Base-by-base conservation (phyloP, 2,329 filamentous ascomycete species). In the Eutypella sp. region DNA sequence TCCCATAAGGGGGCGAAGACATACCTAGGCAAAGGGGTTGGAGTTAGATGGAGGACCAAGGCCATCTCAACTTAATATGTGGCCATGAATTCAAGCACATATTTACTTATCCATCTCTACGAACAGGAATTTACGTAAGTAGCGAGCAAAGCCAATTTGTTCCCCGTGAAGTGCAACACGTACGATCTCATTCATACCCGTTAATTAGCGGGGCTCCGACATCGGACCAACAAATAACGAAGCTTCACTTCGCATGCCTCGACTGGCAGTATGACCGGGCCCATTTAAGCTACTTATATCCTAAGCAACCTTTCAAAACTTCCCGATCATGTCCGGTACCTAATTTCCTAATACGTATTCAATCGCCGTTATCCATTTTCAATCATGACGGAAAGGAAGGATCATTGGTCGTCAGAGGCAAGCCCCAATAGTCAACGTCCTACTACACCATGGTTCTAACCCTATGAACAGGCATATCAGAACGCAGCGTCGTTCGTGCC, bases 401-500 rank as follows among this genome's bases (percentile, higher is more conserved):
- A 72, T 38, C 61, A 66, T 38, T 72, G 69, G 68, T 66, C 67
- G 4, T 63, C 68, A 2, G 65, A 71, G 62, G 69, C 65, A 50
- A 36, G 49, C 23, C 9, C 2, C 33, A 25, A 27, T n/a, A n/a
- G n/a, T n/a, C n/a, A n/a, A n/a, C 7, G 16, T 23, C 16, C 33
- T 23, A 31, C 8, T 6, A 25, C 27, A 5, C 13, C 40, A 25
- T 33, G 22, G 10, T 40, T 11, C 44, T 48, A 27, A 52, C 36
- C 20, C 27, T 22, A 10, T 39, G 2, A 11, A 10, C 48, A 81
- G 76, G 74, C 73, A 25, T 85, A 85, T 57, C 75, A 81, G 48
- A 67, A 75, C 47, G 75, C 80, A 2, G 82, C 81, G 7, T 75
- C 78, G 0, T 85, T 85, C 55, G 81, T 85, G 8, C 81, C 82